phyloP scores from a whole-genome alignment of 192 early-diverging fungal species.

The Coemansia sp. region DNA sequence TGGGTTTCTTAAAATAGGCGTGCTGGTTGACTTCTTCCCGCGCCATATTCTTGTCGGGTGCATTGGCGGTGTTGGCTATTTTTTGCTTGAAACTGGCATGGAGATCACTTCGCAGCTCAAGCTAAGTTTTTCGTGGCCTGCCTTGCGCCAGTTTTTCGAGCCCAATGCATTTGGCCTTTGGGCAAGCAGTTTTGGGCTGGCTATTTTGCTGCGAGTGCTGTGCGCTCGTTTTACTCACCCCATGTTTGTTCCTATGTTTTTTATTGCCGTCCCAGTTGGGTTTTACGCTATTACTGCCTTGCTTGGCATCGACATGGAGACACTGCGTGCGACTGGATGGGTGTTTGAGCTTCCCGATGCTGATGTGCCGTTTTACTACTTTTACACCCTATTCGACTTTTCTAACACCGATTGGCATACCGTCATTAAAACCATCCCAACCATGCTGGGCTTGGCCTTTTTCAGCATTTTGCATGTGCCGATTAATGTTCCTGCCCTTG shows the following conservation, averaged over 20 bases:
- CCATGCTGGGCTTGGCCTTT: conserved; percentile 89
- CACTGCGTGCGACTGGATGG: conserved; percentile 75
- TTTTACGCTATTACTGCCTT: conserved; percentile 71
- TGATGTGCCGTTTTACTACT: conserved; percentile 79
- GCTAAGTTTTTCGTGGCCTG: conserved; percentile 60
- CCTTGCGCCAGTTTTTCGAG: conserved; percentile 66
- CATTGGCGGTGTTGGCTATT: conserved; percentile 94
- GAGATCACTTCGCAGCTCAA: conserved; percentile 77
- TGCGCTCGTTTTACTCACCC: conserved; percentile 68
- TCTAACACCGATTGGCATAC: conserved; percentile 65
- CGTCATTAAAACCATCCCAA: conserved; percentile 71
- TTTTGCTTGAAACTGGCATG: conserved; percentile 86
- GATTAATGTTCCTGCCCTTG: conserved; percentile 92
- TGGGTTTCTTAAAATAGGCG: conserved; percentile 76
- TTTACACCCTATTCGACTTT: conserved; percentile 72
- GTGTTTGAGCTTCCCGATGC: conserved; percentile 76
- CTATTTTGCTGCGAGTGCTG: conserved; percentile 69
- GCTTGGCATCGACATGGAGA: conserved; percentile 60
- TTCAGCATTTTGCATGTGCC: conserved; percentile 97
- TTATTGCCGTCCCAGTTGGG: conserved; percentile 70
- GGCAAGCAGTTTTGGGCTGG: conserved; percentile 67
- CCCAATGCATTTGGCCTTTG: conserved; percentile 72
- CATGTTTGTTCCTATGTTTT: conserved; percentile 87
- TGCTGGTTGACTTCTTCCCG: conserved; percentile 79
- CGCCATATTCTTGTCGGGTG: conserved; percentile 93